Conservation (phyloP, 257 asterid genomes). For the Ilex aquifolium region DNA sequence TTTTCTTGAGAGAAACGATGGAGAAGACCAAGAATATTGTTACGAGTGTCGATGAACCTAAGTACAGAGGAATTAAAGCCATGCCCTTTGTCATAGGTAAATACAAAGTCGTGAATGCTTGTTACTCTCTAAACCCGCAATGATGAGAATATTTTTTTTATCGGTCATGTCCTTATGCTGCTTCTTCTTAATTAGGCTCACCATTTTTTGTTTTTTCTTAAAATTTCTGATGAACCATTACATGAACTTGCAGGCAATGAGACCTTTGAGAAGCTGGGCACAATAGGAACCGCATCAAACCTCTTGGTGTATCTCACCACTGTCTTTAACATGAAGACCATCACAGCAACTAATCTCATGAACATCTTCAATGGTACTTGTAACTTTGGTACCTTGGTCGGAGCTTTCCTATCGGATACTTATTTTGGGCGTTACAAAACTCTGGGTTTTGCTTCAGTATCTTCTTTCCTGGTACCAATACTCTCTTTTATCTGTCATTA, state of each 20-base stretch:
- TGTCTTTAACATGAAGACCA: slow-evolving; percentile 22
- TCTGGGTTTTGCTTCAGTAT: slow-evolving; percentile 22
- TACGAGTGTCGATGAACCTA: slow-evolving; percentile 1
- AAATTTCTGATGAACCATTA: neutral
- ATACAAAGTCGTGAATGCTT: neutral
- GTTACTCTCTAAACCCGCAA: neutral
- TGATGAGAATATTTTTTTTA: neutral
- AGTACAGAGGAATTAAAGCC: slow-evolving; percentile 22
- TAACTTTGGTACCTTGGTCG: slow-evolving; percentile 27
- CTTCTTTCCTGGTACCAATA: slow-evolving; percentile 23
- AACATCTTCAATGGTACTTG: slow-evolving; percentile 31
- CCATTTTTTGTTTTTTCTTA: neutral
- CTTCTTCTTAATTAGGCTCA: neutral
- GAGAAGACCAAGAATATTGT: slow-evolving; percentile 1
- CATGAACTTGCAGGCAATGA: slow-evolving; percentile 23
- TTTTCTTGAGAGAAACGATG: slow-evolving; percentile 4
- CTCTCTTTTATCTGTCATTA: neutral
- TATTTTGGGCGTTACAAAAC: slow-evolving; percentile 28
- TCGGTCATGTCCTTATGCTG: neutral
- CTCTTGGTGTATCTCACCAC: slow-evolving; percentile 28
- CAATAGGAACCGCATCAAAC: slow-evolving; percentile 26
- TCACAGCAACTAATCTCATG: slow-evolving; percentile 28
- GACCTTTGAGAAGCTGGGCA: slow-evolving; percentile 32
- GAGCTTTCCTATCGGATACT: slow-evolving; percentile 30
- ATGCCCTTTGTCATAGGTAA: slow-evolving; percentile 33